Percentiles rank a stretch among this genome's conserved stretches.
Evolutionary conservation across 176 grass and related monocot species (phyloP).

Genomic region (Olyra latifolia): DNA sequence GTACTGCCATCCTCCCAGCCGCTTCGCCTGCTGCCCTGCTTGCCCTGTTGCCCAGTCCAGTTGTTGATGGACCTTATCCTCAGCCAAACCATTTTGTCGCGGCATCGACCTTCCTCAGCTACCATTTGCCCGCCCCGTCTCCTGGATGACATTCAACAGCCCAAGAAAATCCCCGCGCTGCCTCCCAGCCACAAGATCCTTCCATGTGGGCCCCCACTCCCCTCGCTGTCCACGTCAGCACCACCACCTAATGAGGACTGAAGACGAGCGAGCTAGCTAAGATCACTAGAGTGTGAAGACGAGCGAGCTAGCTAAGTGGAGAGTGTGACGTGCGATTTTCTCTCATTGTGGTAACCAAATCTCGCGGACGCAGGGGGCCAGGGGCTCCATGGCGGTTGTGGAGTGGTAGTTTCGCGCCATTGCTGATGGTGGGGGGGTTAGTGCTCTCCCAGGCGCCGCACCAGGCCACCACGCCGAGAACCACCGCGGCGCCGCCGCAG

Average conservation of each 20-base stretch:
- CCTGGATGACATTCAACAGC: conserved; percentile 38
- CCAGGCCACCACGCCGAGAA: conserved; percentile 43
- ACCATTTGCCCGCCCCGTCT: conserved; percentile 40
- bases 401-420: conserved; percentile 18
- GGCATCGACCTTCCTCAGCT: background rate
- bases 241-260: background rate
- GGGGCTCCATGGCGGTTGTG: conserved; percentile 1
- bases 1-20: background rate
- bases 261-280: background rate
- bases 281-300: background rate
- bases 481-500: background rate
- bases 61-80: conserved; percentile 33
- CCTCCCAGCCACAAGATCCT: conserved; percentile 43
- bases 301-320: background rate
- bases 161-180: conserved; percentile 42
- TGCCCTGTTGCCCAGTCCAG: background rate
- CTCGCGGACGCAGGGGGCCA: background rate
- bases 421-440: conserved; percentile 51
- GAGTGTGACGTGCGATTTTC: conserved; percentile 16
- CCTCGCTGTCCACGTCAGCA: conserved; percentile 10
- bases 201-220: background rate
- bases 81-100: conserved; percentile 14
- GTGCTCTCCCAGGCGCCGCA: conserved; percentile 46
- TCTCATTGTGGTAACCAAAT: background rate
- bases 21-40: too few species aligned